Evolutionary conservation across 805 yeast species (phyloP).

Genomic region (Sporopachydermia quercuum): DNA sequence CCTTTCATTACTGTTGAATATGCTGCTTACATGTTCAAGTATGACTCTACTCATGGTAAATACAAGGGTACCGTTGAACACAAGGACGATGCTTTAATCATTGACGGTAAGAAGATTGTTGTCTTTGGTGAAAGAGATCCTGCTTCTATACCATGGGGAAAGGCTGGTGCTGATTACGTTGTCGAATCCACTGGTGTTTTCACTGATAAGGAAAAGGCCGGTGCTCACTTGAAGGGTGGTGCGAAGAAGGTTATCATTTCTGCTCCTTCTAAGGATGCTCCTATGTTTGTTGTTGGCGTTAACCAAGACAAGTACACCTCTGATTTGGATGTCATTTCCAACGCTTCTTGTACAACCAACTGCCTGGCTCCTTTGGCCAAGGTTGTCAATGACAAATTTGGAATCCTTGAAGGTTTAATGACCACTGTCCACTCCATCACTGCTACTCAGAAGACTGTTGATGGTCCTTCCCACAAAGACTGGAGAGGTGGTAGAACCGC

Average conservation of each 20-base stretch:
- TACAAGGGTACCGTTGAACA: slow-evolving; percentile 44
- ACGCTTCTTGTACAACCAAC: slow-evolving; percentile 94
- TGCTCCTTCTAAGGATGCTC: slow-evolving; percentile 88
- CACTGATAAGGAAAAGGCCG: slow-evolving; percentile 69
- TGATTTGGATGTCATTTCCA: slow-evolving; percentile 66
- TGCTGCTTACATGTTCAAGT: slow-evolving; percentile 92
- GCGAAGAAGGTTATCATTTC: slow-evolving; percentile 92
- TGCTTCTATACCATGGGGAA: slow-evolving; percentile 77
- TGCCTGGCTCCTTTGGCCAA: slow-evolving; percentile 92
- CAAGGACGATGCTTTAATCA: slow-evolving; percentile 44
- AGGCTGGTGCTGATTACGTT: slow-evolving; percentile 60
- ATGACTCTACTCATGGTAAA: slow-evolving; percentile 86
- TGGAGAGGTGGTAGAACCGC: slow-evolving; percentile 99
- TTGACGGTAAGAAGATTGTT: slow-evolving; percentile 52
- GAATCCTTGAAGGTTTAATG: slow-evolving; percentile 87
- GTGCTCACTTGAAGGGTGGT: slow-evolving; percentile 76
- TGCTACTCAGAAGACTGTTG: slow-evolving; percentile 92
- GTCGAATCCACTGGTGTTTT: slow-evolving; percentile 93
- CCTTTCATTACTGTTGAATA: slow-evolving; percentile 83
- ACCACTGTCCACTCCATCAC: slow-evolving; percentile 94
- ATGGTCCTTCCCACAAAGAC: slow-evolving; percentile 95
- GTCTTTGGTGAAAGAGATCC: slow-evolving; percentile 80
- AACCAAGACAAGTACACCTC: slow-evolving; percentile 66
- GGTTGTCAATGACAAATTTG: slow-evolving; percentile 73
- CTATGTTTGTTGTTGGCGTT: slow-evolving; percentile 91